Evolutionary conservation across 2,329 filamentous ascomycete genomes (phyloP), one percentile per base, ranked within the genome.

Genomic region (Penicillium sp.): DNA sequence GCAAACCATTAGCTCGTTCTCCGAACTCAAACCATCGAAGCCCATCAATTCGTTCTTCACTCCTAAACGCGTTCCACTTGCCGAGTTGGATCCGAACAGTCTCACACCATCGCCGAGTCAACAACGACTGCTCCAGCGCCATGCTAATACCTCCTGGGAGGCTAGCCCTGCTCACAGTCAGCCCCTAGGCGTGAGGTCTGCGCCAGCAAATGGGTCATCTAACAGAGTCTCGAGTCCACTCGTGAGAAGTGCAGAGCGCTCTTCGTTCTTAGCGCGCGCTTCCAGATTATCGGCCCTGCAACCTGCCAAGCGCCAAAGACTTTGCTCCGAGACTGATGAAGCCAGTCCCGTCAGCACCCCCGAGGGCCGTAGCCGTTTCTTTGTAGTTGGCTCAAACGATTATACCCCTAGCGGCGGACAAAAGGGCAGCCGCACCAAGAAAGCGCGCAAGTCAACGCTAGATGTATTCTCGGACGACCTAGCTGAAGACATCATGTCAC

Each of bases 31-130:
- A 76, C 81, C 83, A n/a, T 81, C 80, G 47, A 86, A 85, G 66
- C 79, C 87, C 2, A 90, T 91, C 59, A 84, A 86, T 55, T 81
- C 83, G 2, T 91, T 89, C 75, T 91, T 91, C 79, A 89, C 85
- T 61, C 79, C 85, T 7, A 86, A 83, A 69, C 84, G 89, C 3
- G 84, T 81, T 38, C 88, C 89, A 11, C 79, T 91, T 60, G 87
- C 86, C 21, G 89, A 91, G 71, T 77, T 91, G 23, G 87, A 90
- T 71, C 85, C 87, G 0, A 91, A 91, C 70, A 84, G 80, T 63
- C 87, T 91, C 70, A 88, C 86, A 0, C 86, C 86, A 23, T 90
- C 88, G 8, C 87, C 87, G 21, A 88, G 83, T 67, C 88, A 90
- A 70, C 85, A 87, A 71, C 63, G 57, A 57, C 59, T 88, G 11